A percentile compares a stretch with the other conserved stretches of the same genome.
Evolutionary conservation across 2,329 filamentous ascomycete genomes (phyloP).

Genomic region (Phialophora expanda): DNA sequence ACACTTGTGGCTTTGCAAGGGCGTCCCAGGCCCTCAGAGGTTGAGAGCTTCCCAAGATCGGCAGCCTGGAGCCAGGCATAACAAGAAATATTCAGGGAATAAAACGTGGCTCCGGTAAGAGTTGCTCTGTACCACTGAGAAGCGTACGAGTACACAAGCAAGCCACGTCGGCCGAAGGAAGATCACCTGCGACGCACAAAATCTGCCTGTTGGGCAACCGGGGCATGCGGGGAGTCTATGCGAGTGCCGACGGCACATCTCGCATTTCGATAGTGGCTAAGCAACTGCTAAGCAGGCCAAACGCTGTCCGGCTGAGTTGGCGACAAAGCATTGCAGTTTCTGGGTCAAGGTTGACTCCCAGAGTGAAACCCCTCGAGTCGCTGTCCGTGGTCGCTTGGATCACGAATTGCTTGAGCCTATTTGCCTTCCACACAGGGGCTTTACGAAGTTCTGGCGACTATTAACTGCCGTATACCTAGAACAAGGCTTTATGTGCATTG

Average conservation of each 20-base stretch:
- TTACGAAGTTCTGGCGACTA: background rate
- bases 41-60: slow-evolving; percentile 12
- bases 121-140: slow-evolving; percentile 1
- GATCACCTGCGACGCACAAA: slow-evolving; percentile 3
- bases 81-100: slow-evolving; percentile 12
- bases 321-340: background rate
- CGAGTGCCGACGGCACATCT: background rate
- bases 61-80: slow-evolving; percentile 8
- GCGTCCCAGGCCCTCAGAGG: background rate
- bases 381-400: background rate
- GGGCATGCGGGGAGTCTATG: background rate
- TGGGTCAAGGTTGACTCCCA: background rate
- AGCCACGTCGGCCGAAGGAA: slow-evolving; percentile 23
- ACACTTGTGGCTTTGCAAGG: slow-evolving; percentile 13
- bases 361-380: background rate
- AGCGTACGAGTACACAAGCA: slow-evolving; percentile 9
- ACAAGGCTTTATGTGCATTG: background rate
- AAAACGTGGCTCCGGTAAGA: slow-evolving; percentile 5
- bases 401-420: background rate
- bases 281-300: background rate
- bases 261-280: background rate
- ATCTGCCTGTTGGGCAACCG: background rate
- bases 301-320: background rate
- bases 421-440: background rate
- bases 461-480: background rate